Conservation (phyloP, 2,329 filamentous ascomycete species). For the Botrytis elliptica region DNA sequence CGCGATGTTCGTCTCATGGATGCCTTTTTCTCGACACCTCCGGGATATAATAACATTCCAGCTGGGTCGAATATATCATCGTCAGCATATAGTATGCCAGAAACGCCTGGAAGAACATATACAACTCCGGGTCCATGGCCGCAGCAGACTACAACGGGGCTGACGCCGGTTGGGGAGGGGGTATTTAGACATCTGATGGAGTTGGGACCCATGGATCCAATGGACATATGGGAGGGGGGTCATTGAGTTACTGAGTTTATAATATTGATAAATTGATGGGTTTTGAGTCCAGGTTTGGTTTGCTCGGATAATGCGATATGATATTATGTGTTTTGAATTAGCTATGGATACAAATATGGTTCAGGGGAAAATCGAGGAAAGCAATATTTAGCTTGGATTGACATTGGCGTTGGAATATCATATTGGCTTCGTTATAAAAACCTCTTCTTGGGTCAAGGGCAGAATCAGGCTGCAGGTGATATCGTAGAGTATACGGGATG, state of each 20-base stretch:
- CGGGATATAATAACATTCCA: conserved; percentile 30
- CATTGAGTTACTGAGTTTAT: conserved; percentile 12
- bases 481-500: not conserved
- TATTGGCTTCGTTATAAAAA: not conserved
- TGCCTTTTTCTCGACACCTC: conserved; percentile 30
- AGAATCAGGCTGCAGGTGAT: not conserved
- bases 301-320: not conserved
- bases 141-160: conserved; percentile 43
- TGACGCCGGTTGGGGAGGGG: conserved; percentile 57
- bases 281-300: not conserved
- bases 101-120: conserved; percentile 27
- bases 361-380: not conserved
- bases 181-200: conserved; percentile 58
- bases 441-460: not conserved
- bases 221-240: conserved; percentile 36
- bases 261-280: not conserved
- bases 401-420: not conserved
- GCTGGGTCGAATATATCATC: conserved; percentile 29
- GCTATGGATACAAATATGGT: not conserved
- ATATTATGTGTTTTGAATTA: not conserved
- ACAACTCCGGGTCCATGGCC: conserved; percentile 28
- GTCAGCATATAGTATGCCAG: conserved; percentile 43
- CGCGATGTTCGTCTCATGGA: conserved; percentile 36
- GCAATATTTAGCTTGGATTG: not conserved
- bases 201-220: conserved; percentile 56